These are phyloP conservation scores for Leishmania gerbilli DNA, from an alignment of 208 protist species.

Conservation along the genomic window DNA sequence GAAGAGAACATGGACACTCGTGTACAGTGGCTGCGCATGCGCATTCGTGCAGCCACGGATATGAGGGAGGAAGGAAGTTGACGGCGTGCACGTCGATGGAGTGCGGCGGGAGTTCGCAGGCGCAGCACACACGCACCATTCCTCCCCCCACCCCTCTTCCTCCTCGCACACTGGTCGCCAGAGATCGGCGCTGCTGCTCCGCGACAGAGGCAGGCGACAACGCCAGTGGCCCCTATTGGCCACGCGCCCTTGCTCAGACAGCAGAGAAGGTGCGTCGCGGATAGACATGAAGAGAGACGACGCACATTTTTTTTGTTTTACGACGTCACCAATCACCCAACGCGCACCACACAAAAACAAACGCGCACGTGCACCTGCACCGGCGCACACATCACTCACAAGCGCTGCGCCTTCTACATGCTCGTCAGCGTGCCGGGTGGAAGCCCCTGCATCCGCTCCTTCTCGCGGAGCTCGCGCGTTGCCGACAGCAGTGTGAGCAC, in stretches of 20 bases:
- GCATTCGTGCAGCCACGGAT: background rate
- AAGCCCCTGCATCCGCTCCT: constrained; percentile 35
- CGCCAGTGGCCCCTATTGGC: background rate
- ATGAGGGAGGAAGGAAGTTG: background rate
- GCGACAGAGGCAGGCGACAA: background rate
- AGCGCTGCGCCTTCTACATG: background rate
- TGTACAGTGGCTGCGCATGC: background rate
- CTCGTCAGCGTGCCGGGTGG: constrained; percentile 27
- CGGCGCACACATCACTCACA: background rate
- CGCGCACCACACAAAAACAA: background rate
- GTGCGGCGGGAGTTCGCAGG: background rate
- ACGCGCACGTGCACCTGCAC: background rate
- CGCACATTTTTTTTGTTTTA: background rate
- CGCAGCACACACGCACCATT: background rate
- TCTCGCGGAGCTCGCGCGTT: constrained; percentile 52
- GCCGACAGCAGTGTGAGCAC: constrained; percentile 81
- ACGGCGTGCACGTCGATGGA: background rate
- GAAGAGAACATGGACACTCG: background rate
- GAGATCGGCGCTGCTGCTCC: background rate
- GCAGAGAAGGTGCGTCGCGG: background rate
- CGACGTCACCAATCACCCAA: background rate
- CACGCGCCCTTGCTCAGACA: background rate
- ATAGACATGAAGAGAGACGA: background rate
- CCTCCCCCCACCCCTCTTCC: background rate
- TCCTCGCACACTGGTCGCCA: background rate